These are phyloP conservation scores for Brachypodium distachyon DNA, from an alignment of 202 grass and related monocot genomes.

Conservation along the genomic window DNA sequence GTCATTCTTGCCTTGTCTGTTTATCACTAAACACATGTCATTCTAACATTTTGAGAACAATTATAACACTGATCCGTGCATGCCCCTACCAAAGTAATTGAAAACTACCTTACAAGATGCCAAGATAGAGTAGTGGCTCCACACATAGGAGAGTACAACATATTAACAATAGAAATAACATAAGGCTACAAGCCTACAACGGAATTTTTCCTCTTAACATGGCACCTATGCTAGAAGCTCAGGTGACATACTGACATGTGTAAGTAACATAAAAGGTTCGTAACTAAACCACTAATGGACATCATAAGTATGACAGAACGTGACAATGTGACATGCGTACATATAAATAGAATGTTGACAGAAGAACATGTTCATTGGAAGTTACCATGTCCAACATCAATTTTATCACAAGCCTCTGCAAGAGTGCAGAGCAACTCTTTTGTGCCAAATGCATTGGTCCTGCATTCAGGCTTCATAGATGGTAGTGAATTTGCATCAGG, in stretches of 20 bases:
- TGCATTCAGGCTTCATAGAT: not conserved
- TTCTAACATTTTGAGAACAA: not conserved
- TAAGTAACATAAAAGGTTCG: not conserved
- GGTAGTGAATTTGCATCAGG: not conserved
- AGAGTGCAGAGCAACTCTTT: conserved; percentile 62
- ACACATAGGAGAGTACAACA: not conserved
- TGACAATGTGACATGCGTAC: not conserved
- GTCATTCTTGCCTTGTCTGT: not conserved
- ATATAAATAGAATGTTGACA: not conserved
- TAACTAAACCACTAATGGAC: not conserved
- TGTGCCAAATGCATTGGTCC: conserved; percentile 22
- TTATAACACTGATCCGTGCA: not conserved
- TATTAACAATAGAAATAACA: not conserved
- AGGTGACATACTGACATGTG: not conserved
- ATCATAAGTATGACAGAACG: conserved; percentile 19
- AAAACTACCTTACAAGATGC: not conserved
- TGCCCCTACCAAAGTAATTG: not conserved
- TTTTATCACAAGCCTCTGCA: conserved; percentile 54
- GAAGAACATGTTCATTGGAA: conserved; percentile 11
- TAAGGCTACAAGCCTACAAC: not conserved
- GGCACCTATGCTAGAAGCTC: not conserved
- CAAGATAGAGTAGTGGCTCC: not conserved
- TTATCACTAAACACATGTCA: not conserved
- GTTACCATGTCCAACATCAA: conserved; percentile 63
- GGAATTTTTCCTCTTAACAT: not conserved